Conservation (phyloP, 1,139 yeast genomes). For the Casaregolazyma suthepensis region DNA sequence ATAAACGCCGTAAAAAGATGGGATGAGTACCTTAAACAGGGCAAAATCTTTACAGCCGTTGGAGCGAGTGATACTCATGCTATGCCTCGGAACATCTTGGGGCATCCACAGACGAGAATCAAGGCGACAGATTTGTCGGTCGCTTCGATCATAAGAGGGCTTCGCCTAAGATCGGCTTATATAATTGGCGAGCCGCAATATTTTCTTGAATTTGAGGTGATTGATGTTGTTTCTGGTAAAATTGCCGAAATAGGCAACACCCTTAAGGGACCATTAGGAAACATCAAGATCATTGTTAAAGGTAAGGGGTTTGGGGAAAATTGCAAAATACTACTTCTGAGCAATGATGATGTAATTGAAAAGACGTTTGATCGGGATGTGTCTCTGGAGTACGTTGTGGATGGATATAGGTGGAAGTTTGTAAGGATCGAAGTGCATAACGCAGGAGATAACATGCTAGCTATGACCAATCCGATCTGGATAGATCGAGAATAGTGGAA, state of each 20-base stretch:
- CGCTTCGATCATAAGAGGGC: conserved; percentile 10
- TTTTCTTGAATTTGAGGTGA: conserved; percentile 5
- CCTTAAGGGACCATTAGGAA: background rate
- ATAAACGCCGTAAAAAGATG: conserved; percentile 13
- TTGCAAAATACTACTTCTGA: background rate
- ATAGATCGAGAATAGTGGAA: background rate
- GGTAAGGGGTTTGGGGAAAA: conserved; percentile 3
- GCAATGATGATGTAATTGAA: background rate
- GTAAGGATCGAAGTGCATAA: conserved; percentile 10
- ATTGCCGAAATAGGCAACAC: background rate
- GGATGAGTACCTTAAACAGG: conserved; percentile 12
- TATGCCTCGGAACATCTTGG: conserved; percentile 11
- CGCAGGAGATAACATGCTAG: conserved; percentile 8
- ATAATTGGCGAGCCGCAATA: conserved; percentile 9
- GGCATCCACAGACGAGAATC: conserved; percentile 15
- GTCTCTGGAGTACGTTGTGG: background rate
- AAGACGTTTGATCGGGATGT: background rate
- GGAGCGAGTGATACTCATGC: conserved; percentile 16
- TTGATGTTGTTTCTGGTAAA: background rate
- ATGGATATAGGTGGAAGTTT: background rate
- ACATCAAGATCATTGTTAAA: background rate
- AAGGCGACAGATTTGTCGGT: conserved; percentile 11
- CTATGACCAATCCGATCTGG: conserved; percentile 15
- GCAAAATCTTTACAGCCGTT: conserved; percentile 12
- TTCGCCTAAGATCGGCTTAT: conserved; percentile 10